Evolutionary conservation across 257 asterid species (phyloP).

Genomic region (Forsythia viridissima): DNA sequence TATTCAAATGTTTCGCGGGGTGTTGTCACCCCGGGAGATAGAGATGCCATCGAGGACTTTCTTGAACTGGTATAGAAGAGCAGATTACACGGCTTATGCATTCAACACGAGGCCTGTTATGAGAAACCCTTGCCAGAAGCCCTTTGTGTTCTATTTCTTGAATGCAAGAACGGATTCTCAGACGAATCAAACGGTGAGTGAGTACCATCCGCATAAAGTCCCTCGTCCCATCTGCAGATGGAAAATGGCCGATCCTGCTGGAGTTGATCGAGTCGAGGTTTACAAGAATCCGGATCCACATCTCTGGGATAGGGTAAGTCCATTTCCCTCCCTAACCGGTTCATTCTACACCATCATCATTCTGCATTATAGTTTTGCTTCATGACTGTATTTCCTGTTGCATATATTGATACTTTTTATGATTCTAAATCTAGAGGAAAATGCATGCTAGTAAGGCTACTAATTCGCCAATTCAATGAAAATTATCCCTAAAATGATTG

Average conservation of each 20-base stretch:
- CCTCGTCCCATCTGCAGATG: slow-evolving; percentile 57
- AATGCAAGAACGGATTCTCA: slow-evolving; percentile 34
- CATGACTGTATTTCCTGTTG: background rate
- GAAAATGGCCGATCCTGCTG: slow-evolving; percentile 46
- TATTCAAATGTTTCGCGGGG: slow-evolving; percentile 60
- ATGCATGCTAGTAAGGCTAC: background rate
- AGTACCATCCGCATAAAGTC: slow-evolving; percentile 38
- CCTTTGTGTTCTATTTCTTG: slow-evolving; percentile 52
- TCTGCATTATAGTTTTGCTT: background rate
- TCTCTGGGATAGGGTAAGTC: slow-evolving; percentile 60
- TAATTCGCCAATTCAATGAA: no score
- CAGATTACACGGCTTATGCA: slow-evolving; percentile 66
- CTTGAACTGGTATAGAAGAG: slow-evolving; percentile 68
- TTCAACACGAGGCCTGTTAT: slow-evolving; percentile 71
- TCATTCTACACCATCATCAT: background rate
- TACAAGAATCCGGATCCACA: slow-evolving; percentile 56
- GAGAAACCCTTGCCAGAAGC: slow-evolving; percentile 68
- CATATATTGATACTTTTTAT: background rate
- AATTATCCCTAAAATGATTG: no score
- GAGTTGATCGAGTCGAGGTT: slow-evolving; percentile 39
- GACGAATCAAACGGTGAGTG: slow-evolving; percentile 38
- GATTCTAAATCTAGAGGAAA: background rate
- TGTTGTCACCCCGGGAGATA: slow-evolving; percentile 61
- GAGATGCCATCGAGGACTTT: slow-evolving; percentile 77
- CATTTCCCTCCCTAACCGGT: background rate